Conservation (phyloP, 352 stramenopile genomes). For the Phytophthora sp. region DNA sequence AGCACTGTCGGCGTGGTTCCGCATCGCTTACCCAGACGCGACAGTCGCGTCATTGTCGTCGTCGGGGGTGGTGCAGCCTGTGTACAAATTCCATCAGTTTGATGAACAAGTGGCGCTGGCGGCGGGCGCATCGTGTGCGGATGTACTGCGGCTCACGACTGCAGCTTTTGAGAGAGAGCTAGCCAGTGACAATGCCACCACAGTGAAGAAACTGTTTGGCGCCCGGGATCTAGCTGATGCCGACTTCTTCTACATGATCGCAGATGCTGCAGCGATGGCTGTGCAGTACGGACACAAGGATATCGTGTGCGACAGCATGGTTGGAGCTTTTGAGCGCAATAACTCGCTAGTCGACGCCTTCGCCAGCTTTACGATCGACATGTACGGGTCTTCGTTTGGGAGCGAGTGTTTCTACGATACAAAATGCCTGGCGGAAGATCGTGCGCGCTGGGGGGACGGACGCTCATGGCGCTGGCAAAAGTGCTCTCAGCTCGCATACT, state of each 20-base stretch:
- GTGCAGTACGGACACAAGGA: constrained; percentile 91
- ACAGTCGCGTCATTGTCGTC: constrained; percentile 77
- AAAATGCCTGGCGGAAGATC: constrained; percentile 59
- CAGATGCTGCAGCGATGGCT: constrained; percentile 85
- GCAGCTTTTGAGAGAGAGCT: constrained; percentile 73
- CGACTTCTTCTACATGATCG: constrained; percentile 93
- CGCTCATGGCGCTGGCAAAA: constrained; percentile 91
- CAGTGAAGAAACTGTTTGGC: constrained; percentile 71
- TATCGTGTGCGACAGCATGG: constrained; percentile 71
- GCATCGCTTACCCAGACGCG: constrained; percentile 78
- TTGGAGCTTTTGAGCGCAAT: constrained; percentile 54
- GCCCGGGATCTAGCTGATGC: constrained; percentile 58
- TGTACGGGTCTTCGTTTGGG: constrained; percentile 83
- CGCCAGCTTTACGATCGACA: constrained; percentile 79
- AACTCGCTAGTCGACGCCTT: constrained; percentile 66
- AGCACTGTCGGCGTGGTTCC: constrained; percentile 82
- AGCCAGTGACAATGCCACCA: constrained; percentile 48
- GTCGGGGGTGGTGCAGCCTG: constrained; percentile 80
- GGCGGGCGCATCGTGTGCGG: constrained; percentile 59
- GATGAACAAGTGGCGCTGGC: constrained; percentile 80
- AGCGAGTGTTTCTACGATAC: constrained; percentile 88
- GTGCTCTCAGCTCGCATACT: constrained; percentile 86
- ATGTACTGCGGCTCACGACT: constrained; percentile 69
- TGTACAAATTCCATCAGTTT: constrained; percentile 85
- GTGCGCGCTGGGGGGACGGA: constrained; percentile 65